These are phyloP conservation scores for Dichomitus squalens DNA, from an alignment of 1,284 basidiomycete genomes.

Conservation along the genomic window DNA sequence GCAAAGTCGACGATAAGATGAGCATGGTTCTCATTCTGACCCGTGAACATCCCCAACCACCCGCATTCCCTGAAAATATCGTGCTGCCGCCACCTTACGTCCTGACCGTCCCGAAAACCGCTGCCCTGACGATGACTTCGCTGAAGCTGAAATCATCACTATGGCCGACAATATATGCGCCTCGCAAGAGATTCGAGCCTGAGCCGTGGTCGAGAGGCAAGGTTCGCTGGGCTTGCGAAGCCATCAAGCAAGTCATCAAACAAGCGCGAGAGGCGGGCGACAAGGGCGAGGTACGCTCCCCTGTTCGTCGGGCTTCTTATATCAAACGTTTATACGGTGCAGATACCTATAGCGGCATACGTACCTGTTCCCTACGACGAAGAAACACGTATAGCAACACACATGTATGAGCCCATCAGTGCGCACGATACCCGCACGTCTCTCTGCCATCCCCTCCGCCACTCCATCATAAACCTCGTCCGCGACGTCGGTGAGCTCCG, in stretches of 20 bases:
- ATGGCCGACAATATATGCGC: conserved; percentile 85
- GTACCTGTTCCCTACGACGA: conserved; percentile 64
- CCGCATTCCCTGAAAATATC: conserved; percentile 31
- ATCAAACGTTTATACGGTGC: conserved; percentile 2
- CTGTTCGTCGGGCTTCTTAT: background rate
- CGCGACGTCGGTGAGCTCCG: conserved; percentile 65
- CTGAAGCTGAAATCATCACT: conserved; percentile 65
- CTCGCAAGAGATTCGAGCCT: conserved; percentile 68
- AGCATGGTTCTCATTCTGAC: conserved; percentile 56
- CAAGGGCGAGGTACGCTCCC: conserved; percentile 56
- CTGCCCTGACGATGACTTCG: conserved; percentile 74
- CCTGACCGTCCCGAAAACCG: conserved; percentile 65
- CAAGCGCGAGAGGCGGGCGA: conserved; percentile 51
- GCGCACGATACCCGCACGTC: conserved; percentile 73
- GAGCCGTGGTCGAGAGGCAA: conserved; percentile 70
- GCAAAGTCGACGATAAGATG: conserved; percentile 49
- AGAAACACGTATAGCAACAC: conserved; percentile 32
- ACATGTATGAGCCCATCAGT: conserved; percentile 47
- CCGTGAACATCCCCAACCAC: conserved; percentile 24
- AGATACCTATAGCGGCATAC: conserved; percentile 80
- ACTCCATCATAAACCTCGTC: conserved; percentile 80
- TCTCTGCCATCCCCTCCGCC: conserved; percentile 75
- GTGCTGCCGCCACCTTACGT: conserved; percentile 53
- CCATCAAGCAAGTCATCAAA: conserved; percentile 54
- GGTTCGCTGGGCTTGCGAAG: conserved; percentile 74